Evolutionary conservation across 2,329 filamentous ascomycete species (phyloP), one percentile per base, ranked within the genome.

Genomic region (Stemphylium vesicarium): DNA sequence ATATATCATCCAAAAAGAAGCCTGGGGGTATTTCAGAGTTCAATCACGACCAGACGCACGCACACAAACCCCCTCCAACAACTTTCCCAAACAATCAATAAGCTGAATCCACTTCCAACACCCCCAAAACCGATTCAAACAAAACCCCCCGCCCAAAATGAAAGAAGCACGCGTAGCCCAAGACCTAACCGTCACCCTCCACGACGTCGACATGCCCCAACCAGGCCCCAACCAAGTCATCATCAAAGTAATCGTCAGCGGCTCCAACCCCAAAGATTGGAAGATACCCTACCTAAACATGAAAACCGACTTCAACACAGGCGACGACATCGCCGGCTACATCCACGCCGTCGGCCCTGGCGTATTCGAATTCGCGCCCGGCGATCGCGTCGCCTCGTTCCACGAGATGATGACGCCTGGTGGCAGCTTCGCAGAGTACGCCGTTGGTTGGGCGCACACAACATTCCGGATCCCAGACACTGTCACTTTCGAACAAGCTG

Each of bases 341-440:
- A 79, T 88, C 8, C 78, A 85, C 60, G 75, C 78, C 54, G 81
- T 86, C 18, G 85, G 85, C 16, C 66, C 75, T 36, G 77, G 81
- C 33, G 84, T 87, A 2, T 79, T 72, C 51, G 84, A 85, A 61
- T 87, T 87, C 78, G 81, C 80, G 56, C 73, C 75, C 0, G 84
- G 84, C 29, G 84, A 86, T 69, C 79, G 83, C 13, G 84, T 86
- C 1, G 80, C 82, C 8, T 82, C 81, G 3, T 84, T 85, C 74
- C 79, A 82, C 58, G 75, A 84, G 57, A 86, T 88, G 79, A 62
- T 72, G 38, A 73, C 74, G 0, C 76, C 80, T 0, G 67, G 78
- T 32, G 86, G 86, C 2, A 80, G 77, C 7, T 89, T 82, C 56
- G 86, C 85, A 3, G 85, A 88, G 64, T 88, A 88, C 60, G 82